Conservation (phyloP, 352 stramenopile species). For the Plasmopara viticola region DNA sequence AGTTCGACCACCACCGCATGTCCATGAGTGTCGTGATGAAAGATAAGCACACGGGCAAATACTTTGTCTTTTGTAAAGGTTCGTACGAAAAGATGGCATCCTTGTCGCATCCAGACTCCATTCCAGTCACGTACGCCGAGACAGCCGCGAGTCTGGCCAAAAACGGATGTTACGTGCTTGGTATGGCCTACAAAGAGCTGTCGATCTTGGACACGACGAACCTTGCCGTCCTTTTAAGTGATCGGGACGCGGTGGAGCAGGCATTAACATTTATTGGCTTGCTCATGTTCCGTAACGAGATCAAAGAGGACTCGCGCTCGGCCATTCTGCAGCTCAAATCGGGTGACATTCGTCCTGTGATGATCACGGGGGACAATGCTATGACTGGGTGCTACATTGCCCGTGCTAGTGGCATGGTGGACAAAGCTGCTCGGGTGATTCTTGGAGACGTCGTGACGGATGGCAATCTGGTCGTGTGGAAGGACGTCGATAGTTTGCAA, state of each 20-base stretch:
- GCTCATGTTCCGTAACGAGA: conserved; percentile 87
- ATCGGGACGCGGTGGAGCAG: conserved; percentile 72
- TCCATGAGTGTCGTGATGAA: conserved; percentile 88
- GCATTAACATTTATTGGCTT: conserved; percentile 72
- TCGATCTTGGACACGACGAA: conserved; percentile 24
- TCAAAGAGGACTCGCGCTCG: conserved; percentile 77
- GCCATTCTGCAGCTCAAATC: conserved; percentile 75
- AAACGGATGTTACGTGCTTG: conserved; percentile 86
- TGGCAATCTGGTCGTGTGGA: conserved; percentile 43
- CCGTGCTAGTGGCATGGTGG: conserved; percentile 55
- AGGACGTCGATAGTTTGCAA: conserved; percentile 54
- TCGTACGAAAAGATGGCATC: conserved; percentile 83
- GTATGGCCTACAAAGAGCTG: conserved; percentile 66
- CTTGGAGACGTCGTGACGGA: conserved; percentile 56
- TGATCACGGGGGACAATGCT: conserved; percentile 87
- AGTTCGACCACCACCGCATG: conserved; percentile 90
- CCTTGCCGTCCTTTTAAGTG: conserved; percentile 37
- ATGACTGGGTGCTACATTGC: conserved; percentile 78
- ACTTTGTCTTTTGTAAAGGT: conserved; percentile 85
- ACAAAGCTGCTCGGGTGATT: conserved; percentile 36
- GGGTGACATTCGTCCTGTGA: conserved; percentile 70
- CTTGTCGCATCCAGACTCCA: conserved; percentile 38
- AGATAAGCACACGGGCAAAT: conserved; percentile 39
- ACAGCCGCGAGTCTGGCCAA: conserved; percentile 53
- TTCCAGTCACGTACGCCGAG: conserved; percentile 68